Evolutionary conservation across 768 basidiomycete species (phyloP).

Genomic region (Tremella fuciformis): DNA sequence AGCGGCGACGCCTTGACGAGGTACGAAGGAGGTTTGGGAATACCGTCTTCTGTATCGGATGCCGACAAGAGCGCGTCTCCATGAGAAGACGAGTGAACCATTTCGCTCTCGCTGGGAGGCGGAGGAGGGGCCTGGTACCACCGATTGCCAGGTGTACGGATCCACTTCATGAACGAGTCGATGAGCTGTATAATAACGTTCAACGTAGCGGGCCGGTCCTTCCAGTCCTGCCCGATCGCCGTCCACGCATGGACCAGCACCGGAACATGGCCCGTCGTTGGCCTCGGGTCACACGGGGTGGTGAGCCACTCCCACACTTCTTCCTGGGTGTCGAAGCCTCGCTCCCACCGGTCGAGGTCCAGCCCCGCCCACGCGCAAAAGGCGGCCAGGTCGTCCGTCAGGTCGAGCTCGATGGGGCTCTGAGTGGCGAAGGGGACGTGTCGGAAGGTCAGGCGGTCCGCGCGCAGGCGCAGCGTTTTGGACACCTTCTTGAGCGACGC

Average conservation of each 20-base stretch:
- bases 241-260: background rate
- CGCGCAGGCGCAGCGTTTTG: slow-evolving; percentile 20
- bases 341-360: slow-evolving; percentile 21
- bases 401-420: slow-evolving; percentile 21
- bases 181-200: background rate
- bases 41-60: background rate
- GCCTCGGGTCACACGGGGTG: background rate
- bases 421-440: slow-evolving; percentile 33
- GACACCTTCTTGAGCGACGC: slow-evolving; percentile 21
- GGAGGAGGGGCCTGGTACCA: background rate
- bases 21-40: too few relatives aligned
- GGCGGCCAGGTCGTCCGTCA: slow-evolving; percentile 17
- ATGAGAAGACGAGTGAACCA: too few relatives aligned
- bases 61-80: background rate
- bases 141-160: background rate
- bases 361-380: slow-evolving; percentile 33
- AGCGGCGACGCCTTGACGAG: background rate
- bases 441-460: slow-evolving; percentile 22
- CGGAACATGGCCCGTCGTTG: background rate
- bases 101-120: too few relatives aligned
- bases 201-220: too few relatives aligned
- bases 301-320: slow-evolving; percentile 36
- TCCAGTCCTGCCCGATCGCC: background rate
- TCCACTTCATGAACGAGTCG: background rate
- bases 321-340: slow-evolving; percentile 16